These are phyloP conservation scores for Candida frijolesensis DNA, from an alignment of 1,139 yeast genomes.

Conservation along the genomic window DNA sequence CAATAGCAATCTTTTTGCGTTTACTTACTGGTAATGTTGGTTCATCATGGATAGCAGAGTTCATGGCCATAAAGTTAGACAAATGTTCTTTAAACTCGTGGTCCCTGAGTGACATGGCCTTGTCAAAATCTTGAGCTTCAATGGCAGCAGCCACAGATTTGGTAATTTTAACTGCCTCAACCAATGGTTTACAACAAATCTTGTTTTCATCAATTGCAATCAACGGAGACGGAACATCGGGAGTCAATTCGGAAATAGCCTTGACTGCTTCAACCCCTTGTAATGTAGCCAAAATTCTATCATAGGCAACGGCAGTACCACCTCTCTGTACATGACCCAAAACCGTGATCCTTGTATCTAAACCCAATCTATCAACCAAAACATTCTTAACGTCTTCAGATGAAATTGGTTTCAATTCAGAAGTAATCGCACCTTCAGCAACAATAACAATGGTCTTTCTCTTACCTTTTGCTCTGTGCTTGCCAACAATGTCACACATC, in stretches of 20 bases:
- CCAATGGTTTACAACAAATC: constrained; percentile 66
- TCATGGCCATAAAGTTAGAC: constrained; percentile 58
- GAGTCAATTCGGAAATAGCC: constrained; percentile 70
- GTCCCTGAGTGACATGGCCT: constrained; percentile 69
- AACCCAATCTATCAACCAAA: constrained; percentile 62
- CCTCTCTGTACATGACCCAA: constrained; percentile 88
- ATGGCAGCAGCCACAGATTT: constrained; percentile 72
- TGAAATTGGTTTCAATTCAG: constrained; percentile 64
- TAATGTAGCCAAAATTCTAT: constrained; percentile 71
- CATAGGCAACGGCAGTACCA: constrained; percentile 83
- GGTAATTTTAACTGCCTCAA: constrained; percentile 72
- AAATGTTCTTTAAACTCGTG: constrained; percentile 71
- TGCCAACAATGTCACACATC: constrained; percentile 61
- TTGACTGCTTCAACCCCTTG: constrained; percentile 86
- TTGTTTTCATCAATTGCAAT: constrained; percentile 75
- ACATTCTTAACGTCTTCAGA: constrained; percentile 69
- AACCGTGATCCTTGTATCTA: constrained; percentile 78
- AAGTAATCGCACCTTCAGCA: constrained; percentile 81
- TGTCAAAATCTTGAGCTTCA: constrained; percentile 58
- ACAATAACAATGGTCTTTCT: constrained; percentile 80
- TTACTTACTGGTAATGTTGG: constrained; percentile 56
- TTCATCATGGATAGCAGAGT: constrained; percentile 64
- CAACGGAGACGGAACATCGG: constrained; percentile 74
- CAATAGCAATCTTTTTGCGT: constrained; percentile 66
- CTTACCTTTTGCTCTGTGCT: constrained; percentile 72